These are phyloP conservation scores for Prunus mongolica DNA, from an alignment of 306 rosid species.

Conservation along the genomic window DNA sequence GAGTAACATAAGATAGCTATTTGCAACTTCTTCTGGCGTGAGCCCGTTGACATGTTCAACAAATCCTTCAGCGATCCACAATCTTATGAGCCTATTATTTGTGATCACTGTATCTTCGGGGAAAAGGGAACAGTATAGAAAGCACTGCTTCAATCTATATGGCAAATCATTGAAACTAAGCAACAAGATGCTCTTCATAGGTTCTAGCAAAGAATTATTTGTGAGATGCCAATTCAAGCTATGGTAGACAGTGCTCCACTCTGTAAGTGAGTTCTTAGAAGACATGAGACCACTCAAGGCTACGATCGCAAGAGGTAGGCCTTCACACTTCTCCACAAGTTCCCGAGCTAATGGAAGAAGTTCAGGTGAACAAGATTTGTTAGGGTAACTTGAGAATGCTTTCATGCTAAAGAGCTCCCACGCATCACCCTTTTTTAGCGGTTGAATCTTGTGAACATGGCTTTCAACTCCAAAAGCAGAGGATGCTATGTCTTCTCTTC, in stretches of 20 bases:
- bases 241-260: slow-evolving; percentile 15
- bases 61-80: slow-evolving; percentile 23
- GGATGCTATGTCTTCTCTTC: slow-evolving; percentile 10
- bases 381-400: slow-evolving; percentile 3
- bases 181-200: slow-evolving; percentile 14
- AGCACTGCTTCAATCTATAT: slow-evolving; percentile 11
- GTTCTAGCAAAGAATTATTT: background rate
- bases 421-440: background rate
- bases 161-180: slow-evolving; percentile 28
- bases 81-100: background rate
- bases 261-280: background rate
- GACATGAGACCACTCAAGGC: slow-evolving; percentile 21
- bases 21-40: slow-evolving; percentile 5
- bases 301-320: slow-evolving; percentile 18
- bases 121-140: background rate
- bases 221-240: slow-evolving; percentile 16
- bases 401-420: slow-evolving; percentile 23
- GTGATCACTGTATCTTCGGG: background rate
- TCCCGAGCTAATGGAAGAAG: background rate
- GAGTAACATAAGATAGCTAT: slow-evolving; percentile 11
- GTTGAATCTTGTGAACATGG: background rate
- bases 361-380: background rate
- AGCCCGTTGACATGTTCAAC: background rate
- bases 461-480: slow-evolving; percentile 5
- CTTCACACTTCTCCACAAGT: slow-evolving; percentile 12